Evolutionary conservation across 2,329 filamentous ascomycete genomes (phyloP), one percentile per base, ranked within the genome.

Genomic region (Tolypocladium tundrense): DNA sequence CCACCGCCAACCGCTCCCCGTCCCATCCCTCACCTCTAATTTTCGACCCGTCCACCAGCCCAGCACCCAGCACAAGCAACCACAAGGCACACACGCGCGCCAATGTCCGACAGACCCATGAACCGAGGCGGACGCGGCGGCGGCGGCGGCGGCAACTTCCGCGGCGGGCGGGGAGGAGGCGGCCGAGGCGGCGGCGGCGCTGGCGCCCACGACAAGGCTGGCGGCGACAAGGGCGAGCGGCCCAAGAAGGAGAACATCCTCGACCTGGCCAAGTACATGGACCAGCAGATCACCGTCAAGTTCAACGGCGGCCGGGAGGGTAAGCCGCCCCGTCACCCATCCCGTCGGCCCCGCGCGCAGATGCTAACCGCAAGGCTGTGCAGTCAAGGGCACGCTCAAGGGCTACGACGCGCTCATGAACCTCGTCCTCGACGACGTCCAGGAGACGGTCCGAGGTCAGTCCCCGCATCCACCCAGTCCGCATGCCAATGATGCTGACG

Each of bases 211-310:
- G 70, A 65, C 55, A 69, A 63, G 41, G 66, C 66, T 55, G 73
- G 75, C 43, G 72, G 75, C 56, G 74, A 73, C 53, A 72, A 82
- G 61, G 76, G 81, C 65, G 90, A 95, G 75, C 84, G 87, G 67
- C 90, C 91, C 60, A 97, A 96, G 85, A 97, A 97, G 80, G 94
- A 99, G 76, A 97, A 97, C 73, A 99, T 99, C 67, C 84, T 99
- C 57, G 93, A 99, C 70, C 75, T 99, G 68, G 85, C 81, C 70
- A 96, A 96, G 77, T 99, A 97, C 75, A 91, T 96, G 88, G 91
- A 99, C 74, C 96, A 97, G 83, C 83, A 88, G 70, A 91, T 99
- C 65, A 88, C 83, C 11, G 92, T 99, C 71, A 97, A 97, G 76
- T 97, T 99, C 74, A 97, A 91, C 69, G 94, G 94, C 48, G 94